Evolutionary conservation across 2,329 filamentous ascomycete genomes (phyloP).

Genomic region (Colletotrichum noveboracense): DNA sequence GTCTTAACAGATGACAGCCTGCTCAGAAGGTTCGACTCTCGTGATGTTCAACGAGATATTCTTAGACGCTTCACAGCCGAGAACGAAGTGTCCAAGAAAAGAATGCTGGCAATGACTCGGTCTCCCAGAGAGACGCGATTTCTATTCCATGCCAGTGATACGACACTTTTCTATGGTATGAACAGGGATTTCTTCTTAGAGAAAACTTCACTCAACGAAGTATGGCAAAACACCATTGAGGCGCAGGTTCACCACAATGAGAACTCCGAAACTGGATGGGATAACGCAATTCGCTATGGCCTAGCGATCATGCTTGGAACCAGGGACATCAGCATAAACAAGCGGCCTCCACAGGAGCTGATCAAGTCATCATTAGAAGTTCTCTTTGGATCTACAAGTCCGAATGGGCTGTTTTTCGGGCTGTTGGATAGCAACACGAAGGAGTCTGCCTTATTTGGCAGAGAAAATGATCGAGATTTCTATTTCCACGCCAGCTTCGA

Average conservation of each 20-base stretch:
- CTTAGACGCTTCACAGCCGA: not conserved
- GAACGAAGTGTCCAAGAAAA: not conserved
- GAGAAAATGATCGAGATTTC: not conserved
- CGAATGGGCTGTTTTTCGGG: not conserved
- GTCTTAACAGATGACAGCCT: fast-evolving
- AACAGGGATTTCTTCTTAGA: not conserved
- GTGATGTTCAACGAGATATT: not conserved
- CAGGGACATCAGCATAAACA: fast-evolving
- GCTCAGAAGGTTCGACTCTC: not conserved
- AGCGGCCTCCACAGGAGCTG: not conserved
- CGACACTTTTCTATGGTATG: not conserved
- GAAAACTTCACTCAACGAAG: not conserved
- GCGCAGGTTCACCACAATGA: not conserved
- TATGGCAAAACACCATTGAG: not conserved
- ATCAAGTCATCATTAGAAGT: not conserved
- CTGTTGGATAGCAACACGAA: not conserved
- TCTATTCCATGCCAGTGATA: not conserved
- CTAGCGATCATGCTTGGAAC: not conserved
- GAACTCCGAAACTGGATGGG: not conserved
- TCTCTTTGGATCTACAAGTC: fast-evolving
- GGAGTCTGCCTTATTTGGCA: not conserved
- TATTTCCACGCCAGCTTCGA: not conserved
- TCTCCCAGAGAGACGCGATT: not conserved
- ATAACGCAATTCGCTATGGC: not conserved
- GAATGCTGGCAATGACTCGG: not conserved